These are phyloP conservation scores for Endoconidiophora laricicola DNA, from an alignment of 2,329 filamentous ascomycete species.

Conservation along the genomic window DNA sequence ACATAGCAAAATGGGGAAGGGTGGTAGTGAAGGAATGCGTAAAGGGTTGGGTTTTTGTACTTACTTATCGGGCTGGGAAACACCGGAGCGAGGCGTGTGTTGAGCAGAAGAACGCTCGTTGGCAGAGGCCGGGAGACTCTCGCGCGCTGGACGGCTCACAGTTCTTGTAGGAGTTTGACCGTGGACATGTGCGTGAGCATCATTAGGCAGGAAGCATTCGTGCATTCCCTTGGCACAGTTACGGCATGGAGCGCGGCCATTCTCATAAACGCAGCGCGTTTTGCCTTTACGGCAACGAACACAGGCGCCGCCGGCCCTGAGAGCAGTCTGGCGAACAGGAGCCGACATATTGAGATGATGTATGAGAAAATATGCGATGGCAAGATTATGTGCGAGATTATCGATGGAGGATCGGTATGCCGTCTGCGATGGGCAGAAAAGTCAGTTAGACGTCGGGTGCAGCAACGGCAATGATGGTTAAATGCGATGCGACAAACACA, in stretches of 20 bases:
- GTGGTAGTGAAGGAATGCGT: constrained; percentile 5
- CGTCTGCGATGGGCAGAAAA: neutral
- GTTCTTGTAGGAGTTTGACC: constrained; percentile 39
- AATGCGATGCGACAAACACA: too few relatives aligned
- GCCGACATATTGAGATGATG: constrained; percentile 25
- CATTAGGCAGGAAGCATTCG: constrained; percentile 44
- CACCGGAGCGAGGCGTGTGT: constrained; percentile 20
- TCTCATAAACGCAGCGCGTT: constrained; percentile 48
- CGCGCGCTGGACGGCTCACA: constrained; percentile 32
- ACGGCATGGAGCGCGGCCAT: constrained; percentile 43
- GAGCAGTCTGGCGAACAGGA: constrained; percentile 38
- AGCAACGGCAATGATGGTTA: too few relatives aligned
- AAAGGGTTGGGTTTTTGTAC: constrained; percentile 18
- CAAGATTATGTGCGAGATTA: neutral
- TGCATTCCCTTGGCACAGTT: constrained; percentile 49
- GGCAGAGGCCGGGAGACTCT: constrained; percentile 33
- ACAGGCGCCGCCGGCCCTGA: constrained; percentile 43
- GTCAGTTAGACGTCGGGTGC: too few relatives aligned
- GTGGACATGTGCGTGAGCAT: constrained; percentile 42
- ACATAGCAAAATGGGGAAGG: too few relatives aligned
- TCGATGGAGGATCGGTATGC: neutral
- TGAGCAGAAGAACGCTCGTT: constrained; percentile 27
- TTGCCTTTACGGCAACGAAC: constrained; percentile 48
- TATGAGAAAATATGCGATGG: neutral
- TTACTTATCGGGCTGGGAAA: constrained; percentile 41